Percentiles rank a stretch among this genome's conserved stretches.
Evolutionary conservation across 73 alveolate species (phyloP).

Genomic region (Paramecium caudatum): DNA sequence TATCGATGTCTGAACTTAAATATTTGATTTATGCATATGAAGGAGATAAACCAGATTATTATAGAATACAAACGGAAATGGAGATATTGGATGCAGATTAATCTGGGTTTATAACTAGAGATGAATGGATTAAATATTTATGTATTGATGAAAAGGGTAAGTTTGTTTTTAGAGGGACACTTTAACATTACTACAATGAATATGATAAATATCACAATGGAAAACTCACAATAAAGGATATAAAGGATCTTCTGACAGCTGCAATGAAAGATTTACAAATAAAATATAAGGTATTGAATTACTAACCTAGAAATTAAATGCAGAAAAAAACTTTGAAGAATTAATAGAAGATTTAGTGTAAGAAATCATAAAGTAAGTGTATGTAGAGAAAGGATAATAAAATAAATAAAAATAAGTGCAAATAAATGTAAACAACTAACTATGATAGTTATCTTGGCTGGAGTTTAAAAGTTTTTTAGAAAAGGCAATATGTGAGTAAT

Average conservation of each 20-base stretch:
- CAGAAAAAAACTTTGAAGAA: not conserved
- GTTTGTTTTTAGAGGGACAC: slow-evolving; percentile 3
- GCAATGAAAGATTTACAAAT: not conserved
- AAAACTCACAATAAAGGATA: not conserved
- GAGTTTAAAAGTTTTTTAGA: not conserved
- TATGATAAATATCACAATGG: slow-evolving; percentile 34
- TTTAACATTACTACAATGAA: not conserved
- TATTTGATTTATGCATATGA: slow-evolving; percentile 61
- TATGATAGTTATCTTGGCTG: not conserved
- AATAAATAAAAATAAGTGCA: not conserved
- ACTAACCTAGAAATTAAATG: not conserved
- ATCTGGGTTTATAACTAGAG: slow-evolving; percentile 53
- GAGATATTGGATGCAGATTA: slow-evolving; percentile 55
- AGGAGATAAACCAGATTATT: slow-evolving; percentile 68
- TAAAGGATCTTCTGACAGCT: not conserved
- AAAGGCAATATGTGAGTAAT: not conserved
- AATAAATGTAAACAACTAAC: not conserved
- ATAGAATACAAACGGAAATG: slow-evolving; percentile 64
- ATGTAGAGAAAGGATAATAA: not conserved
- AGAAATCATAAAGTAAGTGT: not conserved
- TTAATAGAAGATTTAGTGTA: not conserved
- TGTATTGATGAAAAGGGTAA: slow-evolving; percentile 43
- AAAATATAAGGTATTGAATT: not conserved
- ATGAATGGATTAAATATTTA: slow-evolving; percentile 69
- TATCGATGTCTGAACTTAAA: slow-evolving; percentile 61